Evolutionary conservation across 2,329 filamentous ascomycete species (phyloP).

Genomic region (Dactylellina drechsleri): DNA sequence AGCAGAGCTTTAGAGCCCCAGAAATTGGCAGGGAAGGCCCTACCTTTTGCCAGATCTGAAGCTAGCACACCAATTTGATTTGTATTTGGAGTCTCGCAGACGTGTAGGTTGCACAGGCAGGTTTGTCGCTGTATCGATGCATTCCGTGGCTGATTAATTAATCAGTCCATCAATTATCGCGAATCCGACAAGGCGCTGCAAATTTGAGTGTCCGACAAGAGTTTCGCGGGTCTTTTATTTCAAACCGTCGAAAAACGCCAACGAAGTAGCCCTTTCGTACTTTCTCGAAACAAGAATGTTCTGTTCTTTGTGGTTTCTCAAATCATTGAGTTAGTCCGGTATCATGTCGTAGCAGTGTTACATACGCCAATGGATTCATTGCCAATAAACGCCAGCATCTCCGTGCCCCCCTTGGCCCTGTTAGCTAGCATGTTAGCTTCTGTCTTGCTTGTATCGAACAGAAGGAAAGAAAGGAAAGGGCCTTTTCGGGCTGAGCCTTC

Average conservation of each 20-base stretch:
- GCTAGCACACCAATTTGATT: constrained; percentile 22
- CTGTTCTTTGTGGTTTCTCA: constrained; percentile 18
- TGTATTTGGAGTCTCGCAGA: constrained; percentile 40
- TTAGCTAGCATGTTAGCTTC: constrained; percentile 9
- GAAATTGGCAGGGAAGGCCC: not conserved
- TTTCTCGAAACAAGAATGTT: not conserved
- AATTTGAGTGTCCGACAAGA: not conserved
- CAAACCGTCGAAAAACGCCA: constrained; percentile 1
- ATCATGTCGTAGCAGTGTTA: constrained; percentile 20
- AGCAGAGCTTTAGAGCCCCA: constrained; percentile 3
- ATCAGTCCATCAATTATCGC: constrained; percentile 11
- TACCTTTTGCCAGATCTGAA: constrained; percentile 4
- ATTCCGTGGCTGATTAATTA: not conserved
- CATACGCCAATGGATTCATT: constrained; percentile 17
- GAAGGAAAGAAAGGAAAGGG: not conserved
- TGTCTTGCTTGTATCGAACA: constrained; percentile 4
- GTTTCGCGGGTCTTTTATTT: not conserved
- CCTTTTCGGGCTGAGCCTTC: constrained; percentile 16
- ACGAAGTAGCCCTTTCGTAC: not conserved
- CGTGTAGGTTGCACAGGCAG: constrained; percentile 2
- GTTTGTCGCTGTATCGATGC: not conserved
- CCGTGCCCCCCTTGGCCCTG: constrained; percentile 5
- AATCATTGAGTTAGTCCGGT: constrained; percentile 11
- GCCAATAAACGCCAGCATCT: constrained; percentile 28
- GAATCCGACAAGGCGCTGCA: not conserved